Base-by-base conservation (phyloP, 1,139 yeast species). In the Pichia sp. region DNA sequence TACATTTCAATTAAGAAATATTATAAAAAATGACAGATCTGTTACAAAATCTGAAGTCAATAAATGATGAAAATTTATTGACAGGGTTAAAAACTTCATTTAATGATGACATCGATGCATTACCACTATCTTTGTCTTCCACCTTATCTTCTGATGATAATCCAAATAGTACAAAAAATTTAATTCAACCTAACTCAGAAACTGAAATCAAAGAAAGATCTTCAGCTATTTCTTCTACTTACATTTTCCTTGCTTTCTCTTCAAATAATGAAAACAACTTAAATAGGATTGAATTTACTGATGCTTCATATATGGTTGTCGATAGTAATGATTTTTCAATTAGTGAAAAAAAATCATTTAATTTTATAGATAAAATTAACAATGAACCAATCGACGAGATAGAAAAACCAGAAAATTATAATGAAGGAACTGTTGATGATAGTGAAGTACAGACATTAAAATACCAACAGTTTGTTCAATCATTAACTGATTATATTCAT, bases 401-500 rank as follows among this genome's bases (percentile, higher is more conserved):
- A n/a, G n/a, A n/a, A n/a, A n/a, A n/a, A n/a, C n/a, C n/a, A n/a
- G n/a, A n/a, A n/a, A n/a, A 36, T 8, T 2, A 22, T 22, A 28
- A 22, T 12, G n/a, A 6, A 12, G 35, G 11, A 8, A 26, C 6
- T 26, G 8, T 26, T 22, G 3, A 10, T 10, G 26, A 20, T 20
- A 30, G 27, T 12, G 30, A 24, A 10, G 1, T 32, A 8, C 25
- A 30, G 4, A 25, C 44, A 10, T n/a, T 24, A 30, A 37, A 42
- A n/a, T n/a, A n/a, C 29, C 46, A 43, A 30, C 27, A 31, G 6
- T 35, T 40, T 11, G 39, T 48, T 16, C 40, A 48, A 26, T 22
- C 29, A 8, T 27, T 48, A 5, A 41, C 40, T 10, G 49, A 46
- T 25, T 35, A 47, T 6, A 45, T 48, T 24, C 40, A 46, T 29